Percentiles rank a stretch among this genome's conserved stretches.
Conservation (phyloP, 2,329 filamentous ascomycete species). For the Alternaria postmessia region DNA sequence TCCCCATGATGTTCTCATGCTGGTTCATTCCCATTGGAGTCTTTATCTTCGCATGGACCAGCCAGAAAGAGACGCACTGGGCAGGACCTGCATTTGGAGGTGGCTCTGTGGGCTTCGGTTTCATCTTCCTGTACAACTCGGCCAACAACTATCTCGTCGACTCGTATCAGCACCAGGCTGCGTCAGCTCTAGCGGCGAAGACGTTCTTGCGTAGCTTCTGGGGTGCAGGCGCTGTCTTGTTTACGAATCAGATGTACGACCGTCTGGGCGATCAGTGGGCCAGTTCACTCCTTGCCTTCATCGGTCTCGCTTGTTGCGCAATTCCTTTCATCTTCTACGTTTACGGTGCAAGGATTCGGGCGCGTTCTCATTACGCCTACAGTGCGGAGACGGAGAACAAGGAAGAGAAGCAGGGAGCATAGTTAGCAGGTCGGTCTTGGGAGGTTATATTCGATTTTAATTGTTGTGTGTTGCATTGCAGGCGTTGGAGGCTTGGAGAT, state of each 20-base stretch:
- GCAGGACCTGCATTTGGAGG: constrained; percentile 76
- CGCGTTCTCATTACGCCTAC: constrained; percentile 76
- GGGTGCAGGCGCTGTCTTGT: constrained; percentile 79
- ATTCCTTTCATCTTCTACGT: constrained; percentile 86
- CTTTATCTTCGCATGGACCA: constrained; percentile 75
- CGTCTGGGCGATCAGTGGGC: constrained; percentile 80
- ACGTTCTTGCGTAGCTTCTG: constrained; percentile 81
- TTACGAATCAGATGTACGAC: constrained; percentile 76
- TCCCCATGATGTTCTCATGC: constrained; percentile 71
- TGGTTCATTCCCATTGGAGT: constrained; percentile 71
- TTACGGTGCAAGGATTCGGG: constrained; percentile 75
- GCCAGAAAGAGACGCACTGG: constrained; percentile 72
- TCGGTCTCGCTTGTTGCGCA: constrained; percentile 77
- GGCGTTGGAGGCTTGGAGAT: constrained; percentile 13
- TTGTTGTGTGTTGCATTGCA: constrained; percentile 17
- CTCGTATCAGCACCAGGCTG: constrained; percentile 76
- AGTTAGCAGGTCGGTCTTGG: neutral
- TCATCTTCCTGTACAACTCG: constrained; percentile 84
- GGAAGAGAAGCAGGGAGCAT: constrained; percentile 34
- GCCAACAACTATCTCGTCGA: constrained; percentile 65
- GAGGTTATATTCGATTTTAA: neutral
- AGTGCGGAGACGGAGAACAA: constrained; percentile 60
- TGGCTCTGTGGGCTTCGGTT: constrained; percentile 73
- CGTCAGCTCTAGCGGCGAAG: constrained; percentile 82
- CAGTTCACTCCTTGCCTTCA: constrained; percentile 73